Evolutionary conservation across 192 early-diverging fungal species (phyloP), one percentile per base, ranked within the genome.

Genomic region (Podila verticillata): DNA sequence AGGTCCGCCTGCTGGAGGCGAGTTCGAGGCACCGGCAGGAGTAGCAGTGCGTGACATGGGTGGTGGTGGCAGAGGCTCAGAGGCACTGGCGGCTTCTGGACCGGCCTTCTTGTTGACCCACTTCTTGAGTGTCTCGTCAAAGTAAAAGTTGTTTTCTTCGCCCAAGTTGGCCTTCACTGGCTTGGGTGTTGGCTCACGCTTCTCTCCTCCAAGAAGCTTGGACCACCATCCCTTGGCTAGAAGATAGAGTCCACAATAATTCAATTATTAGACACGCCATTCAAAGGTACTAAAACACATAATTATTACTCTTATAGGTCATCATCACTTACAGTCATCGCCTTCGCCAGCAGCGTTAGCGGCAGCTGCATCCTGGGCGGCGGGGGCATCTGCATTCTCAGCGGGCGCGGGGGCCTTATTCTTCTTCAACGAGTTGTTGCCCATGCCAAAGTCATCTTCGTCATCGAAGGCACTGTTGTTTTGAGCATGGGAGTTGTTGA

Each of bases 141-240:
- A 99, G 70, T 92, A 93, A 77, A 96, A 95, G 5, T 90, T 83
- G 36, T 84, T 94, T 58, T 93, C 91, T 67, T 96, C 91, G 10
- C 96, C 96, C 61, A 98, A 71, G 75, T 99, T 95, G 3, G 95
- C 98, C 74, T 93, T 92, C 57, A 88, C 83, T 4, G 89, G 84
- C 59, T 84, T 83, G 28, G 73, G 75, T 20, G 75, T 80, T 0
- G 36, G 58, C 57, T 63, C 72, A 22, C 74, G 68, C 60, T 80
- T 80, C 49, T 80, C 75, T 20, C 74, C 74, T n/a, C 68, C 75
- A 63, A 80, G 72, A 15, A 80, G 57, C 69, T 80, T 80, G 7
- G 68, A 64, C 75, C 75, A 80, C 75, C 69, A 77, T 32, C 58
- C 65, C 57, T 72, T 80, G 31, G 75, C 69, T 80, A 48, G 17